Base-by-base conservation (phyloP, 805 yeast species). In the Naumovozyma castellii region DNA sequence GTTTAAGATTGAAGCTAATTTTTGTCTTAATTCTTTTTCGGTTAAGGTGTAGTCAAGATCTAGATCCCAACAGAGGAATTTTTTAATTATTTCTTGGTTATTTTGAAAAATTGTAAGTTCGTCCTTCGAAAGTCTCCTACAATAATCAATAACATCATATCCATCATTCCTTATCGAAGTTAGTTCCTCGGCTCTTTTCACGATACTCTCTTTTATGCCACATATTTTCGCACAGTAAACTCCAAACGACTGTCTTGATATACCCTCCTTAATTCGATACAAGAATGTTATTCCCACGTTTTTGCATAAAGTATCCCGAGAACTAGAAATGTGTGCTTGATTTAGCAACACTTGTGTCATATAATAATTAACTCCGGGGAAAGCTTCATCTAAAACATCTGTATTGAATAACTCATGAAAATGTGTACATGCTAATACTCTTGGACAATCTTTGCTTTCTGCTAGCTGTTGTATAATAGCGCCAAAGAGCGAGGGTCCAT, bases 401-500 rank as follows among this genome's bases (percentile, higher is more conserved):
- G 50, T 42, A 12, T 52, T 47, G 33, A 69, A 67, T 4, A 70
- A 43, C 37, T 66, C 73, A 47, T 64, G 68, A 42, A 65, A 67
- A 53, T 72, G 75, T 0, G 75, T 69, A 5, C 70, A 63, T 1
- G 66, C 51, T 1, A 71, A 33, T 0, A 59, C 50, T 37, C 63
- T 47, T 0, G 66, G 56, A 18, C 59, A 48, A 2, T n/a, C 27
- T 3, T 16, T n/a, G 4, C 32, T 27, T 12, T 18, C 27, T 4
- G 45, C 38, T 1, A 67, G 37, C 13, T 51, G 36, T 15, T 54
- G 54, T 3, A 72, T 42, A 2, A 65, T 49, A 0, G 72, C 50
- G 1, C 72, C 73, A 40, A 69, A 59, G 9, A 71, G 39, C 1
- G 73, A 59, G 0, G 72, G 72, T 0, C 75, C 75, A 39, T 71